A percentile compares a stretch with the other conserved stretches of the same genome.
These are phyloP conservation scores for Dactylellina haptotyla DNA, from an alignment of 2,329 filamentous ascomycete genomes.

Conservation along the genomic window DNA sequence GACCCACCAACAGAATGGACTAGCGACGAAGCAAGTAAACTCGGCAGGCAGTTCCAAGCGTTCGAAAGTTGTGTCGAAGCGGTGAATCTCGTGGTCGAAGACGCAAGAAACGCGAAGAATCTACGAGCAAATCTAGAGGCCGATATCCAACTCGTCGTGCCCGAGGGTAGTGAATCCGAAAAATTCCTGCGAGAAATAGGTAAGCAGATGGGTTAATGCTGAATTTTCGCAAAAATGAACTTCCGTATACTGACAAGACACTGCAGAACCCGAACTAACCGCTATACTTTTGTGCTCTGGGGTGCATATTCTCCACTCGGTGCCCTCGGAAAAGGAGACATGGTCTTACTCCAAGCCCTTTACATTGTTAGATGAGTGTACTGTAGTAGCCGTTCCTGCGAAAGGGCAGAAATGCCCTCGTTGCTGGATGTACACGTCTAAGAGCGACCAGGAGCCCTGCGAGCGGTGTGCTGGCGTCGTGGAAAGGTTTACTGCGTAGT, in stretches of 20 bases:
- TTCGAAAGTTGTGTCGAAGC: constrained; percentile 71
- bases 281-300: constrained; percentile 50
- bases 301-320: constrained; percentile 59
- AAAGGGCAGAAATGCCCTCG: constrained; percentile 77
- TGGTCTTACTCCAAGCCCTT: constrained; percentile 62
- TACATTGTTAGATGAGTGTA: constrained; percentile 51
- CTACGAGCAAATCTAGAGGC: constrained; percentile 70
- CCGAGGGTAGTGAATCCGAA: constrained; percentile 60
- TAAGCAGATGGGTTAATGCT: constrained; percentile 58
- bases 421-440: constrained; percentile 88
- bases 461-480: constrained; percentile 76
- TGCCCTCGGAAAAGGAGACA: constrained; percentile 60
- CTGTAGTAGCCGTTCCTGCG: constrained; percentile 63
- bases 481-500: constrained; percentile 36
- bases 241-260: too few relatives aligned
- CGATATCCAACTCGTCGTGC: constrained; percentile 70
- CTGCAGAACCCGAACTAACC: constrained; percentile 57
- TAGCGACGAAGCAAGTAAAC: constrained; percentile 37
- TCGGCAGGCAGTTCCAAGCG: constrained; percentile 53
- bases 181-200: constrained; percentile 62
- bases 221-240: too few relatives aligned
- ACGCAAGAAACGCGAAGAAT: constrained; percentile 73
- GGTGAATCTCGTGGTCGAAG: constrained; percentile 80
- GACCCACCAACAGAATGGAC: constrained; percentile 37
- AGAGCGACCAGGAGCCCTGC: constrained; percentile 74